These are phyloP conservation scores for Articulospora tetracladia DNA, from an alignment of 495 filamentous ascomycete genomes.

Conservation along the genomic window DNA sequence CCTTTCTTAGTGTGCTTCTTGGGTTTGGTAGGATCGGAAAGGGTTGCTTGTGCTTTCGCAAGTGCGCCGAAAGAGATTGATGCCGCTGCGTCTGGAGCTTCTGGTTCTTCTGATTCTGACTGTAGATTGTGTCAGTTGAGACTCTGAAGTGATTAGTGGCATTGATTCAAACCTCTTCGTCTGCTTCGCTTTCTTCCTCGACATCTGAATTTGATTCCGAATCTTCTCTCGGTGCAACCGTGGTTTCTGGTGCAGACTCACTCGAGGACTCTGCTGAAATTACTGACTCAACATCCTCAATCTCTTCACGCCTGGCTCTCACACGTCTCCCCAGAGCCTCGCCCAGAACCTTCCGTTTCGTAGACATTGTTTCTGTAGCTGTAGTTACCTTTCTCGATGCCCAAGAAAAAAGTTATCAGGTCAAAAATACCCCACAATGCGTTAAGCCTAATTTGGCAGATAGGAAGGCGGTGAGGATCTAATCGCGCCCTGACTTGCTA, in stretches of 20 bases:
- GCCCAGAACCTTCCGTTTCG: constrained; percentile 21
- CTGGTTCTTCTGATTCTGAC: constrained; percentile 21
- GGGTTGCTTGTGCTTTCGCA: constrained; percentile 73
- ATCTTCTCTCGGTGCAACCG: neutral
- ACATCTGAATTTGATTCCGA: neutral
- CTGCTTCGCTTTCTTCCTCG: neutral
- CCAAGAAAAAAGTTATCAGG: neutral
- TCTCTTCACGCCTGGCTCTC: constrained; percentile 47
- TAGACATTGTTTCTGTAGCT: constrained; percentile 30
- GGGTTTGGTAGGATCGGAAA: constrained; percentile 33
- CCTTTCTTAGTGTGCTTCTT: constrained; percentile 19
- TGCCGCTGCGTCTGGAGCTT: constrained; percentile 34
- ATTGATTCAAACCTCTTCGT: neutral
- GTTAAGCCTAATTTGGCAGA: neutral
- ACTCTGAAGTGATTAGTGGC: neutral
- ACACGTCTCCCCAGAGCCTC: constrained; percentile 54
- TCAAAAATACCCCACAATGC: neutral
- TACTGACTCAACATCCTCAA: constrained; percentile 25
- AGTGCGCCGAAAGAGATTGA: constrained; percentile 82
- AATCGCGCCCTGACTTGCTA: neutral
- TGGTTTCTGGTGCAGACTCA: neutral
- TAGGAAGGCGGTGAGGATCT: neutral
- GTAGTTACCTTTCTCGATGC: neutral
- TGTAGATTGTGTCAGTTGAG: constrained; percentile 4
- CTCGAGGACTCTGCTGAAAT: constrained; percentile 24